Conservation (phyloP, 208 protist genomes). For the Wallacemonas sp. region DNA sequence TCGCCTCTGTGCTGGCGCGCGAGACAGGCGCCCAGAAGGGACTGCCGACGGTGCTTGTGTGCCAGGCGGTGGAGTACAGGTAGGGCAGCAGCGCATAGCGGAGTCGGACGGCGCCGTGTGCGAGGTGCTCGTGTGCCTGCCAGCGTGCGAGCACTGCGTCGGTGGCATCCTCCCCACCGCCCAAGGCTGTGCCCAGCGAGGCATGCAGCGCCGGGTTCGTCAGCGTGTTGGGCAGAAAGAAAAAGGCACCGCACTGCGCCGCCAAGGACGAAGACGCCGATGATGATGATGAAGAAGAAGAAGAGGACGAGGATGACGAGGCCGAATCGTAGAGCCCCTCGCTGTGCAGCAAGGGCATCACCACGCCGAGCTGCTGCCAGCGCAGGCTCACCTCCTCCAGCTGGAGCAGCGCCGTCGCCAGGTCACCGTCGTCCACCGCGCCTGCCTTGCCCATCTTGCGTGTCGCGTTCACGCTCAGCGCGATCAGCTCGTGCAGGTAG, state of each 20-base stretch:
- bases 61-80: constrained; percentile 94
- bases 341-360: constrained; percentile 14
- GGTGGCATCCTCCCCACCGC: constrained; percentile 1
- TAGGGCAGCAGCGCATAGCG: constrained; percentile 95
- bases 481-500: constrained; percentile 46
- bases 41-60: constrained; percentile 56
- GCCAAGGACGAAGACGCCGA: background rate
- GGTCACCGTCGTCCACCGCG: constrained; percentile 4
- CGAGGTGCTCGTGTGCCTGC: constrained; percentile 19
- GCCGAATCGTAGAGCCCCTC: constrained; percentile 29
- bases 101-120: constrained; percentile 36
- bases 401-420: constrained; percentile 6
- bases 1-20: constrained; percentile 43
- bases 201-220: background rate
- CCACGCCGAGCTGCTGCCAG: constrained; percentile 97
- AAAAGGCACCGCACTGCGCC: constrained; percentile 3
- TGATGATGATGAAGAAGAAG: background rate
- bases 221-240: constrained; percentile 11
- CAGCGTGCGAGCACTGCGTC: background rate
- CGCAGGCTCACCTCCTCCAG: constrained; percentile 90
- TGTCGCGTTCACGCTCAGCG: constrained; percentile 5
- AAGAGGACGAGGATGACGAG: background rate
- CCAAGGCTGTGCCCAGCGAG: background rate
- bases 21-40: constrained; percentile 88
- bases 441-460: background rate